phyloP scores from a whole-genome alignment of 2,329 filamentous ascomycete species.

The Nothophoma quercina region DNA sequence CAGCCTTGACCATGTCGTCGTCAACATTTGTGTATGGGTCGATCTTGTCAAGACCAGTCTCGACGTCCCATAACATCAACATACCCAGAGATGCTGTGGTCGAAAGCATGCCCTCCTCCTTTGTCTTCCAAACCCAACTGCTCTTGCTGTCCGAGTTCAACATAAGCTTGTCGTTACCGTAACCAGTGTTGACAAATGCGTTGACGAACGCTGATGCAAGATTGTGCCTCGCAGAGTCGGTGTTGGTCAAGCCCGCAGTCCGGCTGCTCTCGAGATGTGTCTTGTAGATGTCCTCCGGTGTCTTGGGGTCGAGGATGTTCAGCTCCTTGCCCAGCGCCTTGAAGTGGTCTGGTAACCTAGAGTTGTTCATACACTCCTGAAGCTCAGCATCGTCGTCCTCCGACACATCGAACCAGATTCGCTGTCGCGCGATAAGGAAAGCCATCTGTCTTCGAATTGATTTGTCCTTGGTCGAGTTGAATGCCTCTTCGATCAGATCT shows the following conservation, averaged over 20 bases:
- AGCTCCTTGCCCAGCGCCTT: conserved; percentile 93
- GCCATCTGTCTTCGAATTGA: conserved; percentile 91
- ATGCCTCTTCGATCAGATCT: conserved; percentile 81
- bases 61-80: conserved; percentile 91
- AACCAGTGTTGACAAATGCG: conserved; percentile 94
- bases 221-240: conserved; percentile 95
- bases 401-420: conserved; percentile 79
- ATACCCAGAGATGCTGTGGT: conserved; percentile 94
- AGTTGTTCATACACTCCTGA: conserved; percentile 84
- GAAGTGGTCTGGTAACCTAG: conserved; percentile 88
- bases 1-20: conserved; percentile 87
- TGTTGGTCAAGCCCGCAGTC: conserved; percentile 89
- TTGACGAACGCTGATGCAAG: conserved; percentile 96
- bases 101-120: conserved; percentile 96
- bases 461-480: conserved; percentile 80
- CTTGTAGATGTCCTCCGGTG: conserved; percentile 99
- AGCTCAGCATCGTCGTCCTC: conserved; percentile 78
- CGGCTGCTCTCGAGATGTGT: conserved; percentile 95
- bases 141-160: conserved; percentile 81
- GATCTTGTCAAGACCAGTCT: conserved; percentile 89
- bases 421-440: conserved; percentile 89
- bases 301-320: conserved; percentile 95
- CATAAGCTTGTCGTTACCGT: conserved; percentile 98
- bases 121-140: conserved; percentile 99
- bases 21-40: conserved; percentile 89